A percentile compares a stretch with the other conserved stretches of the same genome.
These are phyloP conservation scores for Cucurbita argyrosperma DNA, from an alignment of 306 rosid species.

Conservation along the genomic window DNA sequence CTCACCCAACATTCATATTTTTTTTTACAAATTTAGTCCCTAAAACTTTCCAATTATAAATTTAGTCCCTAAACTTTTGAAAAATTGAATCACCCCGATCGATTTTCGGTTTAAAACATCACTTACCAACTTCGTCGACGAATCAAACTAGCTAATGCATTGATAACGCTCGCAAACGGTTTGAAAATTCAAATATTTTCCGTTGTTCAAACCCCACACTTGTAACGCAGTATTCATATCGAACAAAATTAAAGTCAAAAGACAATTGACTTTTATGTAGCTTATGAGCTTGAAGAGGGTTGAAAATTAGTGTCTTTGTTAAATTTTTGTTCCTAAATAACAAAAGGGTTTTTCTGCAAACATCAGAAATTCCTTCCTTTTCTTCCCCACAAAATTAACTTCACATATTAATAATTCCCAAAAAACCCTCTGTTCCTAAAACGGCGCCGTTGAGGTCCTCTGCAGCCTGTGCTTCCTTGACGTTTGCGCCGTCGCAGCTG, in stretches of 20 bases:
- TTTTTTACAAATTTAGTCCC: no score
- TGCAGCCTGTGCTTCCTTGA: conserved; percentile 36
- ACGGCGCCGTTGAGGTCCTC: conserved; percentile 71
- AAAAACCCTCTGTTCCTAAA: conserved; percentile 22
- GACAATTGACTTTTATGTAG: neutral
- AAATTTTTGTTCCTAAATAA: neutral
- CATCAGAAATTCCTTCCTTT: neutral
- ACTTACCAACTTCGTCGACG: neutral
- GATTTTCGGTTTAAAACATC: neutral
- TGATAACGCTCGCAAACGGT: neutral
- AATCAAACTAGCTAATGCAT: neutral
- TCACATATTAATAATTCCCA: neutral
- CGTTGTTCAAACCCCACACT: neutral
- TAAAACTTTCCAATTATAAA: no score
- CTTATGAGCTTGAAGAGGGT: neutral
- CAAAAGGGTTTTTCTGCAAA: neutral
- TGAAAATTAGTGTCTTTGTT: neutral
- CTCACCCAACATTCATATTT: neutral
- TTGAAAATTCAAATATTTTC: neutral
- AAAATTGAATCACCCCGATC: no score
- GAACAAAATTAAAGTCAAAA: neutral
- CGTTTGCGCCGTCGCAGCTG: neutral
- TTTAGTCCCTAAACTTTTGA: no score
- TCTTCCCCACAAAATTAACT: neutral
- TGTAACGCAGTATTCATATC: neutral